These are phyloP conservation scores for Leishmania martiniquensis DNA, from an alignment of 208 protist genomes.

Conservation along the genomic window DNA sequence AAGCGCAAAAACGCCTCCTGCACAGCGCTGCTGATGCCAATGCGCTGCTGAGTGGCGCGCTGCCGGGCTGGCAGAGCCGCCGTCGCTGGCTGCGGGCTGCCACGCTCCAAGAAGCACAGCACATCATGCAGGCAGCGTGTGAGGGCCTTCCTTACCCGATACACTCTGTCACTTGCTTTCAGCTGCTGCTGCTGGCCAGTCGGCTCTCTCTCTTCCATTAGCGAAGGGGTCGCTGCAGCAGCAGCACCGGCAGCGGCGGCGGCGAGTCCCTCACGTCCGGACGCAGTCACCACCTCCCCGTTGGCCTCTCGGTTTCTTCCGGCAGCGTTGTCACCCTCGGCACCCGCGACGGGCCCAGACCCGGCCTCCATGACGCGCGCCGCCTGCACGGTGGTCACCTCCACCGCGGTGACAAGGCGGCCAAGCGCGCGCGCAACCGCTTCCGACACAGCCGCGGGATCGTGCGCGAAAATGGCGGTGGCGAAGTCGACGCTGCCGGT, in stretches of 20 bases:
- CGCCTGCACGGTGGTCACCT: neutral
- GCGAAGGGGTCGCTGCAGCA: neutral
- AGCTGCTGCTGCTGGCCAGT: neutral
- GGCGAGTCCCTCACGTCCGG: neutral
- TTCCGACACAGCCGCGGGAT: conserved; percentile 25
- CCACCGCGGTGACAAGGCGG: conserved; percentile 19
- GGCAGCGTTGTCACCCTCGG: neutral
- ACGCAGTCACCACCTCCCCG: neutral
- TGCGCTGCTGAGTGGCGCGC: conserved; percentile 20
- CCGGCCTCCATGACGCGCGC: neutral
- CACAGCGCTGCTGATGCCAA: neutral
- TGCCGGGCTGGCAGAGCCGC: conserved; percentile 20
- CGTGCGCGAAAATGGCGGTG: conserved; percentile 26
- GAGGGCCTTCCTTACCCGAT: conserved; percentile 6
- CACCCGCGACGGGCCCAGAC: neutral
- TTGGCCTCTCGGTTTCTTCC: neutral
- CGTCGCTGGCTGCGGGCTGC: conserved; percentile 23
- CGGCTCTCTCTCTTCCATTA: neutral
- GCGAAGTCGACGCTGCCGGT: conserved; percentile 31
- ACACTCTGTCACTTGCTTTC: neutral
- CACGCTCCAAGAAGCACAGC: conserved; percentile 33
- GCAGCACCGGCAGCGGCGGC: neutral
- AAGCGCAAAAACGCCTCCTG: conserved; percentile 31
- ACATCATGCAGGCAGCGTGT: conserved; percentile 33
- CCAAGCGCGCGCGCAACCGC: conserved; percentile 27